A percentile compares a stretch with the other conserved stretches of the same genome.
Conservation (phyloP, 169 alveolate species). For the Eimeria necatrix region DNA sequence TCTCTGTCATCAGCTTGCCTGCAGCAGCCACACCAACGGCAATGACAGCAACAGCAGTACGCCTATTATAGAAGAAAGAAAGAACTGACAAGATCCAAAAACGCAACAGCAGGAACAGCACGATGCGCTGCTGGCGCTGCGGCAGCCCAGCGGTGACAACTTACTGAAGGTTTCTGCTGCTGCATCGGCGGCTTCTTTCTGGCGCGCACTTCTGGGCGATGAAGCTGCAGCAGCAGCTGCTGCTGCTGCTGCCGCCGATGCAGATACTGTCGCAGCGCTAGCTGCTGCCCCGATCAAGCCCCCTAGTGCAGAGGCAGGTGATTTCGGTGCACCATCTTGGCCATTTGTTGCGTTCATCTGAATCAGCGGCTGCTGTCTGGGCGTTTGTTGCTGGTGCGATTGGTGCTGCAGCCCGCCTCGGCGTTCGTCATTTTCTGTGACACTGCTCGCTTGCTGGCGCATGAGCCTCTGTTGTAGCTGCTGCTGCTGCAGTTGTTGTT, state of each 20-base stretch:
- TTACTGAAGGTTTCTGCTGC: neutral
- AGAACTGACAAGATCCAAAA: neutral
- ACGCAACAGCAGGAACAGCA: neutral
- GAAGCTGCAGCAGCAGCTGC: neutral
- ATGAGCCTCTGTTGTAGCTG: neutral
- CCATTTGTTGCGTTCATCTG: neutral
- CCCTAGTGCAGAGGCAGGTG: neutral
- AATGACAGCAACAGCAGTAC: neutral
- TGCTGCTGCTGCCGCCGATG: neutral
- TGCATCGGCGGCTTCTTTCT: neutral
- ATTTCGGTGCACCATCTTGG: neutral
- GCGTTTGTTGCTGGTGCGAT: too few relatives aligned
- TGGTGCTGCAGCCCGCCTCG: too few relatives aligned
- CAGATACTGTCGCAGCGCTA: neutral
- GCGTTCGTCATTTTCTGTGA: too few relatives aligned
- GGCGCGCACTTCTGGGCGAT: neutral
- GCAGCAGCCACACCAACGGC: conserved; percentile 18
- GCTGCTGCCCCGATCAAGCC: neutral
- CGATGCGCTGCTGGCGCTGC: neutral
- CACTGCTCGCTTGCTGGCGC: neutral
- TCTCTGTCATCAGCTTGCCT: neutral
- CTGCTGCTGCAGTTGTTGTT: neutral
- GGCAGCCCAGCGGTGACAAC: neutral
- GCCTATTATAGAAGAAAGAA: neutral
- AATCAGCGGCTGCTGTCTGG: too few relatives aligned